These are phyloP conservation scores for Phytophthora rubi DNA, from an alignment of 352 stramenopile species.

Conservation along the genomic window DNA sequence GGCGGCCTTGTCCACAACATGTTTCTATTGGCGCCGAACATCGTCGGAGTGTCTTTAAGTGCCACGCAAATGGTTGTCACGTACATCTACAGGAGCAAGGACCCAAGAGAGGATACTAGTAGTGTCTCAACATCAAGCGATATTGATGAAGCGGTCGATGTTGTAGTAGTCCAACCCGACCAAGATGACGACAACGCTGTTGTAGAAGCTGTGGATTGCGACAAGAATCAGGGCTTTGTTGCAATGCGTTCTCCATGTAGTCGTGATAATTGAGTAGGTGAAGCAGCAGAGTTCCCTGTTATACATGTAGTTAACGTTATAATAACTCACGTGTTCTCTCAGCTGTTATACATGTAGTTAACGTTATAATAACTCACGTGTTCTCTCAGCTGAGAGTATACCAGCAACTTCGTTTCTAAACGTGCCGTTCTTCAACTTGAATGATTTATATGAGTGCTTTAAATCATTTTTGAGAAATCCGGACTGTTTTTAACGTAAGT, in stretches of 20 bases:
- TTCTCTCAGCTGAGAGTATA: too few species aligned
- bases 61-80: constrained; percentile 48
- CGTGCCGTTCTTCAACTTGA: too few species aligned
- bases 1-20: constrained; percentile 36
- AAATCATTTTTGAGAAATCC: too few species aligned
- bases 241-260: constrained; percentile 18
- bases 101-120: constrained; percentile 23
- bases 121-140: not conserved
- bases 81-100: constrained; percentile 44
- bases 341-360: too few species aligned
- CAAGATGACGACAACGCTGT: constrained; percentile 24
- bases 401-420: too few species aligned
- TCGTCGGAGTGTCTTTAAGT: constrained; percentile 32
- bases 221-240: constrained; percentile 22
- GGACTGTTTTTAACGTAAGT: too few species aligned
- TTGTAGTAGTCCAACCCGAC: constrained; percentile 26
- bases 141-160: constrained; percentile 13
- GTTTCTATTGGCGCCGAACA: constrained; percentile 47
- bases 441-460: too few species aligned
- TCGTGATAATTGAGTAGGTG: constrained; percentile 1
- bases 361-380: too few species aligned
- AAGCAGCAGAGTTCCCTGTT: too few species aligned
- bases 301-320: too few species aligned
- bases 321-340: too few species aligned
- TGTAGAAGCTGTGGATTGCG: constrained; percentile 6